A percentile compares a stretch with the other conserved stretches of the same genome.
Evolutionary conservation across 2,329 filamentous ascomycete species (phyloP).

Genomic region (Cadophora gregata): DNA sequence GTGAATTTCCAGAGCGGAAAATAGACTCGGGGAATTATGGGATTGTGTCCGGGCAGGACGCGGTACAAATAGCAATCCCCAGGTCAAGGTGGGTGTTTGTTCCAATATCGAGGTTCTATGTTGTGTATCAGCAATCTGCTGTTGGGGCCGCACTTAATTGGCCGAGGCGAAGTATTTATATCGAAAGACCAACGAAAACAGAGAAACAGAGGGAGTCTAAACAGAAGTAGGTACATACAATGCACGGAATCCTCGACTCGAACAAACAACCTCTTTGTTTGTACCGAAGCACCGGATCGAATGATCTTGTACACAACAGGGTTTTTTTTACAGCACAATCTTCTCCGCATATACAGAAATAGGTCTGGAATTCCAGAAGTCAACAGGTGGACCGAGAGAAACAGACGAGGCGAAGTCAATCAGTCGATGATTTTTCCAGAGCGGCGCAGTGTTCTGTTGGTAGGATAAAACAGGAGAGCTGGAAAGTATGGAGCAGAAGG

Average conservation of each 20-base stretch:
- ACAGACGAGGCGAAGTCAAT: slow-evolving; percentile 30
- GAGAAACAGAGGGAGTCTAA: slow-evolving; percentile 4
- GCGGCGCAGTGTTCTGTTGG: not conserved
- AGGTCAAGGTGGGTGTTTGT: slow-evolving; percentile 7
- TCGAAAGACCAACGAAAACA: not conserved
- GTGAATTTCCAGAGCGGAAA: not conserved
- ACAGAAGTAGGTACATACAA: slow-evolving; percentile 10
- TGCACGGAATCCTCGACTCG: slow-evolving; percentile 20
- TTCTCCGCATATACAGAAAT: slow-evolving; percentile 26
- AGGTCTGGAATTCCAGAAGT: slow-evolving; percentile 11
- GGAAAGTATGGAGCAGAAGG: not conserved
- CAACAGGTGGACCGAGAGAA: slow-evolving; percentile 3
- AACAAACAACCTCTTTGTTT: slow-evolving; percentile 22
- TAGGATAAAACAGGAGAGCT: not conserved
- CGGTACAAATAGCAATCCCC: not conserved
- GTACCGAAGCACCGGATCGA: not conserved
- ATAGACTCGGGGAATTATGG: not conserved
- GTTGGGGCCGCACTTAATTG: not conserved
- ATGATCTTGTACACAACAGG: slow-evolving; percentile 21
- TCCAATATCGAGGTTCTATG: slow-evolving; percentile 10
- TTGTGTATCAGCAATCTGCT: slow-evolving; percentile 13
- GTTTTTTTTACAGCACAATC: slow-evolving; percentile 31
- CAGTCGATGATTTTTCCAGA: slow-evolving; percentile 5
- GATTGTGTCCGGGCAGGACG: not conserved
- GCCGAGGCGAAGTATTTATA: not conserved